Base-by-base conservation (phyloP, 176 grass and related monocot species). In the Carex parvula region DNA sequence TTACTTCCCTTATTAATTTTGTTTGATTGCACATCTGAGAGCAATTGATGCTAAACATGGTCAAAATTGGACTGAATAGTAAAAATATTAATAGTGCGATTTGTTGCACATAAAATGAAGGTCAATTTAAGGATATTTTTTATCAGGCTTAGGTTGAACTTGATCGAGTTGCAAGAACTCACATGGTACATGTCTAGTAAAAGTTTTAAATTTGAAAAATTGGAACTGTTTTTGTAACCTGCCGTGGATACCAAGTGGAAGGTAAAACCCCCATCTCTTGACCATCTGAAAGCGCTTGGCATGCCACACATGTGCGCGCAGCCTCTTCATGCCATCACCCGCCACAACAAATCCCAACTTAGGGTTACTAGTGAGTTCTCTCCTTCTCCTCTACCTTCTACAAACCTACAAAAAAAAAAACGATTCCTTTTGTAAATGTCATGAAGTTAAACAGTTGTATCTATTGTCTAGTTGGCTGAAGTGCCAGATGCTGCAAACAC, bases 221-320 rank as follows among this genome's bases (percentile, higher is more conserved):
- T 11, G 6, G 39, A 71, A 71, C 18, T 37, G 14, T 8, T 37
- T 37, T 0, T 5, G 57, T 87, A 29, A 97, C 94, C 90, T 92
- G n/a, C 95, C 92, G 0, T 93, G 90, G 13, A 70, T 20, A 1
- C 88, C 88, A 2, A 93, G 86, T 0, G 92, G 91, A 41, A 98
- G 88, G 80, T 91, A 80, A 86, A 94, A 98, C 4, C 91, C 89
- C 92, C 92, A 98, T 2, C 50, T 79, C 73, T 90, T 94, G 52
- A 60, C 89, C 92, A 98, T 94, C 5, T 64, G 14, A 85, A 98
- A 94, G 79, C 95, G 91, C 86, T 98, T 98, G 7, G 95, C 91
- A 62, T 90, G 89, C 95, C 95, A 98, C 26, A 98, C 73, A 56
- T 94, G 95, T 50, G 92, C 94, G 60, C 95, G 87, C 82, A 98